A percentile compares a stretch with the other conserved stretches of the same genome.
These are phyloP conservation scores for Calendula officinalis DNA, from an alignment of 129 eudicot species.

Conservation along the genomic window DNA sequence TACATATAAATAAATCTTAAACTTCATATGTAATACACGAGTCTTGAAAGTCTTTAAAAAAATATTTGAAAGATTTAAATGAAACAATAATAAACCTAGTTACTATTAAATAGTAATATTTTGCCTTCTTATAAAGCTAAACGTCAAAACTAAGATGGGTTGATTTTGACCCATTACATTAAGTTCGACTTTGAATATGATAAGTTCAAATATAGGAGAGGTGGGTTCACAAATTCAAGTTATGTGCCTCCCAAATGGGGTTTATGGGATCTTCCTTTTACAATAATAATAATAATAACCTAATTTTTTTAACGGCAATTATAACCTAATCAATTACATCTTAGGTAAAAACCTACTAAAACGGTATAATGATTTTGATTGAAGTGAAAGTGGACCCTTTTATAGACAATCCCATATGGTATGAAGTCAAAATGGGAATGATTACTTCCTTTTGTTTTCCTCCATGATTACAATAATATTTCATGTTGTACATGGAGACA, in stretches of 20 bases:
- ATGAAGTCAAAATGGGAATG: slow-evolving; percentile 19
- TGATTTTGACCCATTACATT: background rate
- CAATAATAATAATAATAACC: too few relatives aligned
- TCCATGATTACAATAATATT: slow-evolving; percentile 14
- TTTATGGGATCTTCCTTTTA: background rate
- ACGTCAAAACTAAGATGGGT: background rate
- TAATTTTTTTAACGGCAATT: too few relatives aligned
- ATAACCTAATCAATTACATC: background rate
- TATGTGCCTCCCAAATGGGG: slow-evolving; percentile 10
- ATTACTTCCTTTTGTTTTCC: slow-evolving; percentile 23
- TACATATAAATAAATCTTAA: too few relatives aligned
- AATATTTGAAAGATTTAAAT: too few relatives aligned
- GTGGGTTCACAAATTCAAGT: slow-evolving; percentile 9
- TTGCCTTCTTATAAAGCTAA: background rate
- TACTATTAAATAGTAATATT: too few relatives aligned
- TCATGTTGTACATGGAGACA: background rate
- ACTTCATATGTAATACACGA: too few relatives aligned
- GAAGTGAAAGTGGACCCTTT: slow-evolving; percentile 21
- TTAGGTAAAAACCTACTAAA: background rate
- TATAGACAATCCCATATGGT: slow-evolving; percentile 32
- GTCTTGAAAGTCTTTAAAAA: too few relatives aligned
- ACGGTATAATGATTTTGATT: background rate
- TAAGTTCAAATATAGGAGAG: background rate
- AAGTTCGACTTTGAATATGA: background rate
- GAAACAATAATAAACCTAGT: too few relatives aligned